A percentile compares a stretch with the other conserved stretches of the same genome.
phyloP scores from a whole-genome alignment of 169 alveolate species.

The Plasmodium coatneyi region DNA sequence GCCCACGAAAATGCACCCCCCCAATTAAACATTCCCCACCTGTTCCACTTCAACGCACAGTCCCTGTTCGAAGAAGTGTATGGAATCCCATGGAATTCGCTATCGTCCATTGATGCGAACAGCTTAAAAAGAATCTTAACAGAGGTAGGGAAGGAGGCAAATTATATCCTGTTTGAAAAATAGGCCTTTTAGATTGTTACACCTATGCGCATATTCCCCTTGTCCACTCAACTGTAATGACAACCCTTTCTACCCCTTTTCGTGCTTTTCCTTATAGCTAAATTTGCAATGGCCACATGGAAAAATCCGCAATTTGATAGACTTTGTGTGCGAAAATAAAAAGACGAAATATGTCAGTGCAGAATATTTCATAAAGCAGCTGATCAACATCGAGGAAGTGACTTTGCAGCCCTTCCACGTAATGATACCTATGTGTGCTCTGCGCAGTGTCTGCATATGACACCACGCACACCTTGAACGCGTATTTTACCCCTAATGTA shows the following conservation, averaged over 20 bases:
- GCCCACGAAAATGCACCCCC: neutral
- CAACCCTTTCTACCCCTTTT: neutral
- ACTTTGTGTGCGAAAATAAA: constrained; percentile 72
- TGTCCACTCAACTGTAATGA: neutral
- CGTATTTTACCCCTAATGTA: neutral
- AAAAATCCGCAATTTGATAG: constrained; percentile 62
- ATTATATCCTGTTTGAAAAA: neutral
- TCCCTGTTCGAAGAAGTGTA: constrained; percentile 72
- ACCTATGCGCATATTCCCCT: neutral
- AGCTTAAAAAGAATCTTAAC: constrained; percentile 57
- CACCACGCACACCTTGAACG: neutral
- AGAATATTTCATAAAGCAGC: constrained; percentile 70
- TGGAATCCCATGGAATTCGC: constrained; percentile 73
- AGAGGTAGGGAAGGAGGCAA: constrained; percentile 25
- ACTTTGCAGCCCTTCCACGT: constrained; percentile 72
- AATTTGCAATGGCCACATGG: constrained; percentile 76
- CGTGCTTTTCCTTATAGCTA: constrained; percentile 19
- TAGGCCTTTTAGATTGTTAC: neutral
- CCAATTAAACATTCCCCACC: neutral
- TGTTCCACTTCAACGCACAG: constrained; percentile 2
- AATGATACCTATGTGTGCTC: constrained; percentile 1
- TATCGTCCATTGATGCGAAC: constrained; percentile 69
- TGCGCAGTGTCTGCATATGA: neutral
- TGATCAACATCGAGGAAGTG: constrained; percentile 73
- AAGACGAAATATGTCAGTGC: constrained; percentile 75